Base-by-base conservation (phyloP, 345 rosid genomes). In the Syzygium aromaticum region DNA sequence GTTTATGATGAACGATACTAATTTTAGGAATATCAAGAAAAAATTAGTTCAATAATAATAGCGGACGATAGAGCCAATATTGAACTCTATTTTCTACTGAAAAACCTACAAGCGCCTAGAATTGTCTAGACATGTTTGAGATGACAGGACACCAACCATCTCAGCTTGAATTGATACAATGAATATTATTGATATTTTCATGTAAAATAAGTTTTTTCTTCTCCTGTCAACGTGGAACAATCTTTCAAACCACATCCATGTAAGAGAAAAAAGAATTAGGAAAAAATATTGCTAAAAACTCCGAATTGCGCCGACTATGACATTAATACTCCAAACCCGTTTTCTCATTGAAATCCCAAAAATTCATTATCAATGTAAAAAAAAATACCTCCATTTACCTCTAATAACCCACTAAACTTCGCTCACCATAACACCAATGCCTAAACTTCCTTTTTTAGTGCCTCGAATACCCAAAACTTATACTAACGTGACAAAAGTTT, bases 221-320 rank as follows among this genome's bases (percentile, higher is more conserved):
- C 23, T 8, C 43, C 12, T 30, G 46, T 0, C 46, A 33, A 67
- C 33, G 78, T 67, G 0, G 25, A 67, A 67, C 23, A 33, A 17
- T 67, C 46, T 33, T 67, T 8, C 11, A 33, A 33, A 67, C 61
- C 78, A 49, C 46, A 73, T 10, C 40, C 49, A 5, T 4, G 25
- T 8, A 33, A 73, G 46, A 33, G 1, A 46, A 17, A 17, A 67
- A 33, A 67, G 28, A 61, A 33, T 8, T 67, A 67, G 46, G 11
- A 6, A 7, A 17, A 64, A 5, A 73, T 73, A 33, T 25, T 8
- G 2, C 5, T 73, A 73, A 33, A 73, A 33, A 33, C 3, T 23
- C 11, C 5, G 14, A 22, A 4, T 33, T 17, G 19, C 0, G 19
- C 3, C 11, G 10, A 17, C 0, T 4, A 3, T 4, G 3, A 33